Evolutionary conservation across 176 grass and related monocot species (phyloP).

Genomic region (Alloteropsis semialata): DNA sequence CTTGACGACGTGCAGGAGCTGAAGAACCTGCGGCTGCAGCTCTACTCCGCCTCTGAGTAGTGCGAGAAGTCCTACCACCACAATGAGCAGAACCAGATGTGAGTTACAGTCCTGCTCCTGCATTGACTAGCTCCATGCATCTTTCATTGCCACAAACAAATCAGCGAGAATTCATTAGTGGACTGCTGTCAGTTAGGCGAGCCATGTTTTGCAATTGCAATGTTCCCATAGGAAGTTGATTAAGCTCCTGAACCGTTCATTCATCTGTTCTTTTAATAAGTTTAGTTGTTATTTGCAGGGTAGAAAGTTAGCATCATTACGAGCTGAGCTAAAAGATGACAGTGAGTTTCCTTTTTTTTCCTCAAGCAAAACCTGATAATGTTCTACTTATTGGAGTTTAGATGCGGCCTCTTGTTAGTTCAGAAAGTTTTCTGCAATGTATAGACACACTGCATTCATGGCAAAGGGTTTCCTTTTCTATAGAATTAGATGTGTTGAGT

Average conservation of each 20-base stretch:
- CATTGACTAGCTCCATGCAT: neutral
- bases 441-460: neutral
- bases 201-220: constrained; percentile 19
- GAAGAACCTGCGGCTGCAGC: constrained; percentile 95
- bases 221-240: constrained; percentile 1
- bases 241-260: neutral
- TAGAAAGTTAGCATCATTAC: constrained; percentile 85
- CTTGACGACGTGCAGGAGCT: constrained; percentile 61
- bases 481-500: constrained; percentile 17
- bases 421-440: too few relatives aligned
- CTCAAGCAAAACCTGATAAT: neutral
- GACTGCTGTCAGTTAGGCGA: constrained; percentile 90
- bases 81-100: constrained; percentile 89
- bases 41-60: constrained; percentile 94
- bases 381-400: neutral
- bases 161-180: constrained; percentile 87
- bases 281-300: constrained; percentile 50
- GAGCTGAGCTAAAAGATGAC: constrained; percentile 92
- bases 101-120: constrained; percentile 16
- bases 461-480: neutral
- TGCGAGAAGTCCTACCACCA: constrained; percentile 95
- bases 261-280: constrained; percentile 17
- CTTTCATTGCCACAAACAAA: neutral
- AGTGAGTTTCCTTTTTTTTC: constrained; percentile 53
- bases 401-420: neutral